These are phyloP conservation scores for Bothia castanella DNA, from an alignment of 1,284 basidiomycete species.

Conservation along the genomic window DNA sequence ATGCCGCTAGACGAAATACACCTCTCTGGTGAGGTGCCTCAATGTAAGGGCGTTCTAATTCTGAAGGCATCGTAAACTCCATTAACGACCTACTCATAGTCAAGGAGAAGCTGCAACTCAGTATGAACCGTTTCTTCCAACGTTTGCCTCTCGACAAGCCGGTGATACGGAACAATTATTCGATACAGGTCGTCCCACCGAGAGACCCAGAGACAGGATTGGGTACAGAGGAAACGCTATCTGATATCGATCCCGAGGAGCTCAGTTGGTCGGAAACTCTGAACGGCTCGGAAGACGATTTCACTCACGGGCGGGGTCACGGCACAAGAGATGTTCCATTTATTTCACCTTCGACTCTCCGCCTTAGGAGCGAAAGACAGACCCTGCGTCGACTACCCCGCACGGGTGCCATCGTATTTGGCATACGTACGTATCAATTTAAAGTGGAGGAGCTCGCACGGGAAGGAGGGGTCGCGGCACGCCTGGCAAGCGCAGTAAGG, in stretches of 20 bases:
- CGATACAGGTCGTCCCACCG: conserved; percentile 52
- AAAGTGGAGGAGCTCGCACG: conserved; percentile 53
- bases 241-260: conserved; percentile 55
- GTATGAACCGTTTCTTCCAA: conserved; percentile 69
- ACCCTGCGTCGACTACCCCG: conserved; percentile 64
- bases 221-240: conserved; percentile 29
- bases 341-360: conserved; percentile 46
- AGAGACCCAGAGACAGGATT: conserved; percentile 10
- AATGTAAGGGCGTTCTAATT: conserved; percentile 46
- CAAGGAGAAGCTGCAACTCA: conserved; percentile 58
- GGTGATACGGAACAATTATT: conserved; percentile 70
- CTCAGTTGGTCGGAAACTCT: conserved; percentile 64
- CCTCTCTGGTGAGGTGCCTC: conserved; percentile 56
- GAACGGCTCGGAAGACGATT: conserved; percentile 62
- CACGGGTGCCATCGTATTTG: conserved; percentile 72
- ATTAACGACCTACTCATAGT: conserved; percentile 39
- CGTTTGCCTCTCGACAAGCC: conserved; percentile 64
- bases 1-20: conserved; percentile 72
- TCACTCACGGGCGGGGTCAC: conserved; percentile 36
- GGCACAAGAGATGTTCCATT: conserved; percentile 22
- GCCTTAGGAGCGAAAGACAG: conserved; percentile 68
- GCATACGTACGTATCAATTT: conserved; percentile 70
- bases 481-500: conserved; percentile 64
- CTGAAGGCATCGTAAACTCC: not conserved
- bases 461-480: conserved; percentile 63